phyloP scores from a whole-genome alignment of 345 rosid genomes.

The Mangifera indica region DNA sequence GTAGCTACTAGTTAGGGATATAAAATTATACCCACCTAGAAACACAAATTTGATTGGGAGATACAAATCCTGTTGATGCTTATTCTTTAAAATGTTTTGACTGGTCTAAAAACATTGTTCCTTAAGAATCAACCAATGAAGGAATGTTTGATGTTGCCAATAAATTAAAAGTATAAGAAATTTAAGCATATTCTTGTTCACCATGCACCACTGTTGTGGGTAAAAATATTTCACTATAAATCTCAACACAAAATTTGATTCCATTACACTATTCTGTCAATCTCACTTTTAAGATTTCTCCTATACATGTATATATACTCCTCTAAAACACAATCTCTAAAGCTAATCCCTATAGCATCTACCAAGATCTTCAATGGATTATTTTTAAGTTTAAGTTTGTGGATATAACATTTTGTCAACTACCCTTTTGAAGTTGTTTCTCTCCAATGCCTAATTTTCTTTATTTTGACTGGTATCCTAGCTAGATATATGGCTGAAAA shows the following conservation, averaged over 20 bases:
- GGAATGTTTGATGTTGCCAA: too few species aligned
- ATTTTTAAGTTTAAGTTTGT: too few species aligned
- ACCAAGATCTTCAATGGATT: neutral
- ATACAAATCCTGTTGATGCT: too few species aligned
- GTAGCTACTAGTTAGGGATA: too few species aligned
- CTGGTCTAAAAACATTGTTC: neutral
- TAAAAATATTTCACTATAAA: slow-evolving; percentile 2
- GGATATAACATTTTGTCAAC: too few species aligned
- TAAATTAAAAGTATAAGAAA: too few species aligned
- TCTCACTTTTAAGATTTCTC: slow-evolving; percentile 17
- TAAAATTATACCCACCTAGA: too few species aligned
- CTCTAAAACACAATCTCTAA: neutral
- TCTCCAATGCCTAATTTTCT: neutral
- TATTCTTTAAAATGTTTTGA: neutral
- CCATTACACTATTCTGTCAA: slow-evolving; percentile 12
- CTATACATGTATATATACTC: too few species aligned
- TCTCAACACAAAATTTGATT: slow-evolving; percentile 15
- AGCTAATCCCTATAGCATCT: neutral
- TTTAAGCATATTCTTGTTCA: slow-evolving; percentile 23
- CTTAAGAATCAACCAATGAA: neutral
- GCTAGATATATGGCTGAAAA: too few species aligned
- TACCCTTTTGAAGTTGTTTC: neutral
- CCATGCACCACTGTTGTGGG: slow-evolving; percentile 4
- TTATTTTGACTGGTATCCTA: neutral
- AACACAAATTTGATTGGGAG: too few species aligned